Evolutionary conservation across 202 grass and related monocot species (phyloP), one percentile per base, ranked within the genome.

Genomic region (Dendrocalamus latiflorus): DNA sequence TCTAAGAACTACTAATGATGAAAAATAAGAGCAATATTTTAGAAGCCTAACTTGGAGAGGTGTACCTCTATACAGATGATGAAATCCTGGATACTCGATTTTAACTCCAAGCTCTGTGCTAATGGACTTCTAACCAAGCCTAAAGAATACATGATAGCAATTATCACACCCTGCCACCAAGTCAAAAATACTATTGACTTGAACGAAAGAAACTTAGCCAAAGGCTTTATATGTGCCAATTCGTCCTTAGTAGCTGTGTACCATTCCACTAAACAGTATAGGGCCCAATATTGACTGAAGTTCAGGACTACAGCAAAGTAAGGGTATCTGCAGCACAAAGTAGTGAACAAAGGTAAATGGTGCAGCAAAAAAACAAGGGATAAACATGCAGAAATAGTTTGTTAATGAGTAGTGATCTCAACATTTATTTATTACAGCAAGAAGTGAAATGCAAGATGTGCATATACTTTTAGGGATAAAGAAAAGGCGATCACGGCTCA

Each of bases 161-260:
- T 98, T 54, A 91, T 85, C 73, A 98, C 83, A 73, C 95, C 93
- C 78, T 98, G 93, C 93, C 93, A 98, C 95, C 95, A 98, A 63
- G 95, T 98, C 78, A 98, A 83, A 83, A 98, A 98, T 70, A 95
- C 95, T 67, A 98, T 98, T 10, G 95, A 98, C 72, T 95, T 98
- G 95, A 98, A 98, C 11, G 87, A 88, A 74, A 98, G 77, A 65
- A 98, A 98, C 81, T 98, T 98, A 72, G 93, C 91, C 33, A 98
- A 77, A 69, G 95, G 95, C 63, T 95, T 95, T 73, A 93, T 98
- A 70, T 84, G 85, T 63, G 92, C 91, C 85, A 98, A 65, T 74
- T 98, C 95, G 6, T 98, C 92, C 72, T 98, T 98, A 13, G 87
- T 95, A 84, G 95, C 95, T 36, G 95, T 93, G 83, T 95, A 98